Base-by-base conservation (phyloP, 176 grass and related monocot genomes). In the Echinochloa phyllopogon region DNA sequence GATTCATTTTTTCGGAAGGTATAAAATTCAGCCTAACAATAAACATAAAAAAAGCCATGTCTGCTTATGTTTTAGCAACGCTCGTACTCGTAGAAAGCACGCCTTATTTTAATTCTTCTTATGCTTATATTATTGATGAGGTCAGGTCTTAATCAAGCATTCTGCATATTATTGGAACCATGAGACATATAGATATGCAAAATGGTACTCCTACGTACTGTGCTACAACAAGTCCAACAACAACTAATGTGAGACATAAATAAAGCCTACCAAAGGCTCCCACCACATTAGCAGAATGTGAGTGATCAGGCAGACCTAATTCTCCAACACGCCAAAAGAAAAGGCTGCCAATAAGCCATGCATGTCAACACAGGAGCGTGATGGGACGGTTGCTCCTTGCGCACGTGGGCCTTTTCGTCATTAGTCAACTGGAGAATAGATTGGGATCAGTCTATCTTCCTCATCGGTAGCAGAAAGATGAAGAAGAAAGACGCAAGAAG, bases 231-330 rank as follows among this genome's bases (percentile, higher is more conserved):
- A 39, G 71, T 74, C 45, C 47, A 74, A 17, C 48, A 8, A 3
- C 48, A 75, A 52, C 48, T 52, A 20, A 20, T 53, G 14, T 13
- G 15, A 74, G 48, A 36, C 25, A 12, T 53, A 55, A 75, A 21
- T 38, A 13, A 75, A 55, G 47, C 72, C 45, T 10, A 47, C 18
- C 52, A 33, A 33, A n/a, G 44, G n/a, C 23, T 7, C 45, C 15
- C 72, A 75, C 49, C 72, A n/a, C n/a, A n/a, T n/a, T n/a, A n/a
- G n/a, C n/a, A 75, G 21, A 37, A 12, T 37, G 8, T 38, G 72
- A 75, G 51, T 53, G 72, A 36, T 75, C 72, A 75, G 27, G 72
- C 72, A 53, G 48, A 75, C 72, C 72, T 75, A 75, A 75, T 75
- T 75, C 72, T 75, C 25, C 72, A 20, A 67, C 37, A 37, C 33